These are phyloP conservation scores for Lichina pygmaea DNA, from an alignment of 495 filamentous ascomycete genomes.

Conservation along the genomic window DNA sequence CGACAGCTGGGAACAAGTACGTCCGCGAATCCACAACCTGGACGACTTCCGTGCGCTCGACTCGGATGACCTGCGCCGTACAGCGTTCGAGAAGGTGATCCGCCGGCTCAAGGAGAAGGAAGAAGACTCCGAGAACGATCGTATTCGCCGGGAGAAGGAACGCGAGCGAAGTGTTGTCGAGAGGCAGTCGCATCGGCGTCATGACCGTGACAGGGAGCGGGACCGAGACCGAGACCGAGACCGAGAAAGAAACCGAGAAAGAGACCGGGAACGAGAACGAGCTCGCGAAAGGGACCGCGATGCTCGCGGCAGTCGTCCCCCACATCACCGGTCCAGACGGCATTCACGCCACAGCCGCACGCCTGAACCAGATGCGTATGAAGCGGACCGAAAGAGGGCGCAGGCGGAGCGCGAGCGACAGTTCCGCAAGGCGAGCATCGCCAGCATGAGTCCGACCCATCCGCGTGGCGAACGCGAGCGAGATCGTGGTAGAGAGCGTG, in stretches of 20 bases:
- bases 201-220: slow-evolving; percentile 2
- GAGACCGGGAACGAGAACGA: slow-evolving; percentile 9
- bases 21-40: slow-evolving; percentile 44
- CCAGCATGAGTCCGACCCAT: slow-evolving; percentile 3
- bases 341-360: slow-evolving; percentile 38
- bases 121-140: slow-evolving; percentile 56
- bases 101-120: slow-evolving; percentile 76
- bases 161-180: neutral
- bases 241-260: slow-evolving; percentile 3
- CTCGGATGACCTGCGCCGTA: slow-evolving; percentile 52
- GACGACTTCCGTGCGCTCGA: slow-evolving; percentile 64
- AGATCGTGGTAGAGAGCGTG: neutral
- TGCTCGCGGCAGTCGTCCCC: slow-evolving; percentile 5
- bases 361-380: slow-evolving; percentile 32
- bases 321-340: slow-evolving; percentile 24
- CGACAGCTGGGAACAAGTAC: slow-evolving; percentile 72
- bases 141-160: slow-evolving; percentile 16
- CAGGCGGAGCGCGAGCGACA: slow-evolving; percentile 13
- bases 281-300: slow-evolving; percentile 22
- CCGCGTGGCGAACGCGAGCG: slow-evolving; percentile 6
- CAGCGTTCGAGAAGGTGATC: slow-evolving; percentile 81
- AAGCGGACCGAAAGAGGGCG: slow-evolving; percentile 13
- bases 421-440: slow-evolving; percentile 10
- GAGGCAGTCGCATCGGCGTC: neutral
- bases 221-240: slow-evolving; percentile 7